A percentile compares a stretch with the other conserved stretches of the same genome.
These are phyloP conservation scores for Podospora pseudocomata DNA, from an alignment of 495 filamentous ascomycete genomes.

Conservation along the genomic window DNA sequence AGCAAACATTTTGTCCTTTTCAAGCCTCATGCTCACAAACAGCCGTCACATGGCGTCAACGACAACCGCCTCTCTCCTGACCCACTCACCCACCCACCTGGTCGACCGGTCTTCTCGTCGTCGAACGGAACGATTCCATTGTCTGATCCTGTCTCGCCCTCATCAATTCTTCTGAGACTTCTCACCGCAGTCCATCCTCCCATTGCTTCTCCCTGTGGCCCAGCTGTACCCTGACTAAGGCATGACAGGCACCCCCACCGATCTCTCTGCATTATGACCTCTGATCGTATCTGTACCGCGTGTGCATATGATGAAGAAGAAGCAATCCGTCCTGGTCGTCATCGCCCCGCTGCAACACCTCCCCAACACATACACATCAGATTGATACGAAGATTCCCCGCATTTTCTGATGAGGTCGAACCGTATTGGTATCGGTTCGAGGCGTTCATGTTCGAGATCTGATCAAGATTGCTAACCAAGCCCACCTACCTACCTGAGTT, in stretches of 20 bases:
- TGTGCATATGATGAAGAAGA: conserved; percentile 2
- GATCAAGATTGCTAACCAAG: not conserved
- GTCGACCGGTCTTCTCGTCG: not conserved
- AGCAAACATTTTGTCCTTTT: not conserved
- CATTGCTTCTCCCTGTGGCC: not conserved
- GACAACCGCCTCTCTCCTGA: not conserved
- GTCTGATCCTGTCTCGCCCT: conserved; percentile 2
- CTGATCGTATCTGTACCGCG: not conserved
- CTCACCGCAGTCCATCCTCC: not conserved
- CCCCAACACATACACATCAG: not conserved
- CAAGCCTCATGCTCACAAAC: not conserved
- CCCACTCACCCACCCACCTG: not conserved
- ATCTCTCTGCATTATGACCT: not conserved
- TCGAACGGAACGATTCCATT: not conserved
- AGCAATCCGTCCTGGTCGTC: conserved; percentile 2
- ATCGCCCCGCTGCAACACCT: not conserved
- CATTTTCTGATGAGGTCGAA: not conserved
- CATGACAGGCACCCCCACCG: not conserved
- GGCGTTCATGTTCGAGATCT: not conserved
- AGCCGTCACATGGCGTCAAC: not conserved
- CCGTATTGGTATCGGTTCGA: not conserved
- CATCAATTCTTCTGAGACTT: not conserved
- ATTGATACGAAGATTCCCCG: not conserved
- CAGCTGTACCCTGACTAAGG: not conserved
- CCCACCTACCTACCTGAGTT: not conserved